These are phyloP conservation scores for Lenwebbia sp. DNA, from an alignment of 345 rosid species.

Conservation along the genomic window DNA sequence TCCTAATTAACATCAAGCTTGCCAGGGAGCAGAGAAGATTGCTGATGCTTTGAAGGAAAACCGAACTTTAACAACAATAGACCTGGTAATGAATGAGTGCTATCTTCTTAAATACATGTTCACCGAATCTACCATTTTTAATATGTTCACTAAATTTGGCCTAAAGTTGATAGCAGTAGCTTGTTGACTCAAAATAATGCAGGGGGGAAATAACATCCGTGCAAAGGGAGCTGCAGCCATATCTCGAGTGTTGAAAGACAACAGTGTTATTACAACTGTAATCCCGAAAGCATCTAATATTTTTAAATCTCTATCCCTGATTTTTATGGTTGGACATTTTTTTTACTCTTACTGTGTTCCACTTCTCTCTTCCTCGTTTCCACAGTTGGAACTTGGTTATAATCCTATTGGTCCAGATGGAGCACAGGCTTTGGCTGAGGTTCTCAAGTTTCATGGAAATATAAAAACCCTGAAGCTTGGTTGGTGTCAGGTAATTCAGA, in stretches of 20 bases:
- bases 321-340: neutral
- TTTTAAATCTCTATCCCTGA: conserved; percentile 1
- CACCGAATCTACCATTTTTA: neutral
- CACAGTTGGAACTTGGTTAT: conserved; percentile 84
- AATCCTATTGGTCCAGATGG: conserved; percentile 91
- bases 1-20: neutral
- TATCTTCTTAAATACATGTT: neutral
- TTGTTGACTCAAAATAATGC: neutral
- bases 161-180: neutral
- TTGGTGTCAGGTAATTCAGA: conserved; percentile 79
- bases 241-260: conserved; percentile 74
- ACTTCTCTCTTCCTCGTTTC: neutral
- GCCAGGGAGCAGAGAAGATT: conserved; percentile 79
- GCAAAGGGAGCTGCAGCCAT: conserved; percentile 65
- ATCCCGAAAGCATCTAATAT: conserved; percentile 7
- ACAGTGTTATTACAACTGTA: conserved; percentile 60
- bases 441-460: conserved; percentile 91
- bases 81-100: conserved; percentile 47
- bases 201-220: conserved; percentile 95
- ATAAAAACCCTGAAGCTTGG: conserved; percentile 82
- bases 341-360: neutral
- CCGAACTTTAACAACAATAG: conserved; percentile 59
- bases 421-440: conserved; percentile 71
- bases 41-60: conserved; percentile 88
- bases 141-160: neutral